Conservation (phyloP, 148 eudicot genomes). For the Cornus suecica region DNA sequence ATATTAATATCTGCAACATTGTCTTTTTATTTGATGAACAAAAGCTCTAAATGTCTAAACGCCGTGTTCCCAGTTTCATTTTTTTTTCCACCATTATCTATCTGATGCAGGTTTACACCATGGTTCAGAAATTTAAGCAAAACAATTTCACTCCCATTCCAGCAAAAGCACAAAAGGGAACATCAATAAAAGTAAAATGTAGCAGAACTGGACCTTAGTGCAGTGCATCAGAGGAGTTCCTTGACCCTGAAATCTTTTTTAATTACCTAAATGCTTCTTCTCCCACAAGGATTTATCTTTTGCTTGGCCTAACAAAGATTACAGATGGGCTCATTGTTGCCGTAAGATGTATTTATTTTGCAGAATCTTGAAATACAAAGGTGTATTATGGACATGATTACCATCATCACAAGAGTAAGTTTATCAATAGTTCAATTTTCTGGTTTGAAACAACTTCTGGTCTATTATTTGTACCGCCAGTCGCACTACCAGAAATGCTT, state of each 20-base stretch:
- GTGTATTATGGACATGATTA: not conserved
- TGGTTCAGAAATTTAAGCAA: constrained; percentile 73
- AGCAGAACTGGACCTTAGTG: not conserved
- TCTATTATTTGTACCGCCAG: constrained; percentile 18
- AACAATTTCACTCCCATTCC: constrained; percentile 25
- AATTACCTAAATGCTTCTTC: not conserved
- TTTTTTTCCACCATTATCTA: not conserved
- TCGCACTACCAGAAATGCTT: constrained; percentile 12
- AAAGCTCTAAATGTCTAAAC: not conserved
- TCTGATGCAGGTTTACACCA: constrained; percentile 68
- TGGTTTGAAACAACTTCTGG: no score
- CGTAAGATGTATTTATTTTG: not conserved
- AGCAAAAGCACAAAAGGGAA: constrained; percentile 33
- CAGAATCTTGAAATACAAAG: not conserved
- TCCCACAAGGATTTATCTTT: constrained; percentile 9
- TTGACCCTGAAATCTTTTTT: not conserved
- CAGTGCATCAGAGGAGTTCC: not conserved
- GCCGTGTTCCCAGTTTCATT: not conserved
- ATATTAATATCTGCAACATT: not conserved
- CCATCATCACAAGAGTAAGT: no score
- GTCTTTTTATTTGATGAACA: not conserved
- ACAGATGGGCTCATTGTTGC: not conserved
- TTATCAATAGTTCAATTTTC: no score
- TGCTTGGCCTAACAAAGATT: not conserved
- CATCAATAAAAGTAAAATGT: constrained; percentile 2